phyloP scores from a whole-genome alignment of 768 basidiomycete genomes.

The Phanerodontia chrysosporium region DNA sequence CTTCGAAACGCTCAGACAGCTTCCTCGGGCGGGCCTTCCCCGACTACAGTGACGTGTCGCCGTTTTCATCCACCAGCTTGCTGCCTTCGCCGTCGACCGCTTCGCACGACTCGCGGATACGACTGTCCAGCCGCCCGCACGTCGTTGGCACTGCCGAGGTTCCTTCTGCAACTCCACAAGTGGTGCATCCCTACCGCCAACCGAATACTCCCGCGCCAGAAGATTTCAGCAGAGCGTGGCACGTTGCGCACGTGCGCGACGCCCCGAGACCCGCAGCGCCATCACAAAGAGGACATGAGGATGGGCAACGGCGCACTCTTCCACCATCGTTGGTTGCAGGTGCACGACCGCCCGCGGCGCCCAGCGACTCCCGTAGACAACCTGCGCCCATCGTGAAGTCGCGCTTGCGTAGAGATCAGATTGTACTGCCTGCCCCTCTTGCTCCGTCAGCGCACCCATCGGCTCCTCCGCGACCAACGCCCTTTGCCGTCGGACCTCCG shows the following conservation, averaged over 20 bases:
- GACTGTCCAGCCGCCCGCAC: not conserved
- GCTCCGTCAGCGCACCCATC: not conserved
- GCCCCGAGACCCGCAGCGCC: not conserved
- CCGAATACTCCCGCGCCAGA: too few species aligned
- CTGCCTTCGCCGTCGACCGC: not conserved
- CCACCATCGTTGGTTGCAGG: not conserved
- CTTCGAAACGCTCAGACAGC: conserved; percentile 17
- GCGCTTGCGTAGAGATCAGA: conserved; percentile 16
- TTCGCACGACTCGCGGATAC: not conserved
- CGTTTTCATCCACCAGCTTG: not conserved
- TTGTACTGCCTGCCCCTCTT: conserved; percentile 22
- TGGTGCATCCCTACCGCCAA: not conserved
- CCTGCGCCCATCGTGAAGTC: conserved; percentile 4
- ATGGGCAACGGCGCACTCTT: not conserved
- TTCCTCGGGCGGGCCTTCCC: conserved; percentile 21
- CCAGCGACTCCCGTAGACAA: too few species aligned
- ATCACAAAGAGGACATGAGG: not conserved
- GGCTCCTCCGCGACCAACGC: not conserved
- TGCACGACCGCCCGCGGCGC: not conserved
- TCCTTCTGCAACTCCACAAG: not conserved
- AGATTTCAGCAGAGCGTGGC: not conserved
- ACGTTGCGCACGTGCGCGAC: not conserved
- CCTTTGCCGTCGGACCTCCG: not conserved
- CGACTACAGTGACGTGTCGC: conserved; percentile 13
- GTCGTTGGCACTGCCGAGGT: not conserved